These are phyloP conservation scores for Colletotrichum karsti DNA, from an alignment of 2,329 filamentous ascomycete genomes.

Conservation along the genomic window DNA sequence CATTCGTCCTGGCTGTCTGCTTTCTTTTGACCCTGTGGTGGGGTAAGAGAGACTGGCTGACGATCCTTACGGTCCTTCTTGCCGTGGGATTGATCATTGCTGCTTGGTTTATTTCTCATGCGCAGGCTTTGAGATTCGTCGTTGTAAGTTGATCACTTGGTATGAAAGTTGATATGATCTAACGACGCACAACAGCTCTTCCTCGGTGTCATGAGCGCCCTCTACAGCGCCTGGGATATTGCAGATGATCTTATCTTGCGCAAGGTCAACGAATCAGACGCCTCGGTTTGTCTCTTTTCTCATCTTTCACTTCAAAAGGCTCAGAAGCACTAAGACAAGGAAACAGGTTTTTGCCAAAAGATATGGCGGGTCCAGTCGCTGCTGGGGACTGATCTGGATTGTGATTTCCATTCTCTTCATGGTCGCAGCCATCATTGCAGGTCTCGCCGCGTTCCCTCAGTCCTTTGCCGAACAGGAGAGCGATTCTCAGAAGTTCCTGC, in stretches of 20 bases:
- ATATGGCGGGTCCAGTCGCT: slow-evolving; percentile 82
- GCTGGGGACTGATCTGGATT: slow-evolving; percentile 84
- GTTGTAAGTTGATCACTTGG: slow-evolving; percentile 54
- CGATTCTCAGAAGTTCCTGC: slow-evolving; percentile 74
- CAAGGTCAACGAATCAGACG: slow-evolving; percentile 83
- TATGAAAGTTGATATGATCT: background rate
- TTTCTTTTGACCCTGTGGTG: slow-evolving; percentile 86
- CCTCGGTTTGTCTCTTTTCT: slow-evolving; percentile 37
- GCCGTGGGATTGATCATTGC: slow-evolving; percentile 76
- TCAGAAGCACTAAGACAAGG: no score
- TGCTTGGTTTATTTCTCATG: slow-evolving; percentile 84
- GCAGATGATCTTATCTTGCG: slow-evolving; percentile 83
- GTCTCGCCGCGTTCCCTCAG: slow-evolving; percentile 79
- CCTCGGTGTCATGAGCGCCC: slow-evolving; percentile 82
- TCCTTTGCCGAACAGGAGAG: slow-evolving; percentile 73
- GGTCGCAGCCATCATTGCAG: slow-evolving; percentile 77
- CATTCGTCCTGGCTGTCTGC: slow-evolving; percentile 75
- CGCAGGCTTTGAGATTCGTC: slow-evolving; percentile 76
- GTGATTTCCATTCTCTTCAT: slow-evolving; percentile 77
- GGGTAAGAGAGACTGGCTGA: slow-evolving; percentile 82
- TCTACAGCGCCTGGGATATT: slow-evolving; percentile 88
- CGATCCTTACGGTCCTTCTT: slow-evolving; percentile 73
- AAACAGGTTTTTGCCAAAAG: slow-evolving; percentile 77
- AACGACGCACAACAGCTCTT: slow-evolving; percentile 62
- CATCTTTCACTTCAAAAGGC: no score